Evolutionary conservation across 208 protist species (phyloP).

Genomic region (Leishmania gerbilli): DNA sequence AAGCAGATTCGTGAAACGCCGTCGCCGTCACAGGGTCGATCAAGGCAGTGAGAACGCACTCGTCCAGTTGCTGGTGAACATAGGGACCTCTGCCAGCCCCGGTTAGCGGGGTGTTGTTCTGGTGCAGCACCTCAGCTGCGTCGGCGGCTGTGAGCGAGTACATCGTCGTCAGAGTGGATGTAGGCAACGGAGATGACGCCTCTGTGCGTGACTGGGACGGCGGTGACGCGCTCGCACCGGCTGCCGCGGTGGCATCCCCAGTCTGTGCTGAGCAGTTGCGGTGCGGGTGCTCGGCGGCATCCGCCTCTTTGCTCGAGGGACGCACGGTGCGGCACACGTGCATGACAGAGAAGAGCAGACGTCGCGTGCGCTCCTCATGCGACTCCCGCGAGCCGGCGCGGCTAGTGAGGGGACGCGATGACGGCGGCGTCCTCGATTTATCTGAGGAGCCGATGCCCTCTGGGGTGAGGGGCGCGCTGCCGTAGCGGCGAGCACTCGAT

Average conservation of each 20-base stretch:
- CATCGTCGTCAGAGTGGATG: conserved; percentile 2
- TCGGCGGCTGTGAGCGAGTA: conserved; percentile 40
- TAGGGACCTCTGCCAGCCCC: conserved; percentile 52
- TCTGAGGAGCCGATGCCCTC: too few species aligned
- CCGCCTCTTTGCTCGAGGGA: not conserved
- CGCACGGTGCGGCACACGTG: conserved; percentile 9
- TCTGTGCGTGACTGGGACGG: too few species aligned
- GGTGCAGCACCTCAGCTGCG: conserved; percentile 41
- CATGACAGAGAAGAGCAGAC: conserved; percentile 23
- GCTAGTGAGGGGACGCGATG: not conserved
- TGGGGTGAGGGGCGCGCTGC: not conserved
- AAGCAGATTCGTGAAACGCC: conserved; percentile 47
- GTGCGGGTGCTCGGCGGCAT: not conserved
- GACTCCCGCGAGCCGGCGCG: conserved; percentile 2
- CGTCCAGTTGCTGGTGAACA: conserved; percentile 54
- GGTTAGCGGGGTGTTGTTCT: conserved; percentile 47
- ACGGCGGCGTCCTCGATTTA: not conserved
- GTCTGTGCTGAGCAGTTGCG: not conserved
- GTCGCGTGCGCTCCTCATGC: conserved; percentile 13
- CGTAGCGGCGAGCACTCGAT: conserved; percentile 9
- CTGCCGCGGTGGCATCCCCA: not conserved
- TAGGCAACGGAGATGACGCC: not conserved
- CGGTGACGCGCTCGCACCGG: not conserved
- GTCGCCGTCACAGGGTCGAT: conserved; percentile 65
- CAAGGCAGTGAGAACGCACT: conserved; percentile 65